Evolutionary conservation across 2,329 filamentous ascomycete species (phyloP), one percentile per base, ranked within the genome.

Genomic region (Apiospora marii): DNA sequence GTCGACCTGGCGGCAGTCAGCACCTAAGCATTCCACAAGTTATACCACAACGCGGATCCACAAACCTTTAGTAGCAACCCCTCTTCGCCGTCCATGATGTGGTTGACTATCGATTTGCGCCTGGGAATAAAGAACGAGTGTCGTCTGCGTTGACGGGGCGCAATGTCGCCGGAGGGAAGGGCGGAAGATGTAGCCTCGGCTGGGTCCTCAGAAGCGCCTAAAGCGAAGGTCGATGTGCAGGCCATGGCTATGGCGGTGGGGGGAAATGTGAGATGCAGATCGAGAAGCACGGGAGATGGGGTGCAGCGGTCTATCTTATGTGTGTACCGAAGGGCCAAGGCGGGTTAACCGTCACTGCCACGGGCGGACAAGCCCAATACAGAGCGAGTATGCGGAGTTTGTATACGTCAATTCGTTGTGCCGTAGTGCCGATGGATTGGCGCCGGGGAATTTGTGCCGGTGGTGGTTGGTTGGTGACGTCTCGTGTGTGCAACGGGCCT

Each of bases 1-100:
- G 79, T 96, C 94, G 69, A 96, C 89, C 90, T 92, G 74, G 68
- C 69, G 19, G 27, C 58, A 53, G 72, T 77, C 71, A 77, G 73
- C 51, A 71, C 43, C 69, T 27, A n/a, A 16, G 34, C 24, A 22
- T 16, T 30, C 67, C 10, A 41, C 8, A 41, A 41, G 37, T 30
- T 48, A 22, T 37, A 41, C 58, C 34, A 41, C 14, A 53, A 24
- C 34, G 16, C 49, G 12, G 19, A 22, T 64, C 27, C 51, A 74
- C 76, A 41, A 76, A 89, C 86, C 85, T 88, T 91, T 70, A 92
- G 84, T 71, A 92, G 79, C 44, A 92, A 80, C 30, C 86, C 84
- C 76, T 92, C 90, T 75, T 92, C 90, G 49, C 88, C 86, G 58
- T 92, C 90, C 84, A 91, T 88, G 74, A 90, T 86, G 71, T 88